phyloP scores from a whole-genome alignment of 2,329 filamentous ascomycete species.

The Colletotrichum viniferum region DNA sequence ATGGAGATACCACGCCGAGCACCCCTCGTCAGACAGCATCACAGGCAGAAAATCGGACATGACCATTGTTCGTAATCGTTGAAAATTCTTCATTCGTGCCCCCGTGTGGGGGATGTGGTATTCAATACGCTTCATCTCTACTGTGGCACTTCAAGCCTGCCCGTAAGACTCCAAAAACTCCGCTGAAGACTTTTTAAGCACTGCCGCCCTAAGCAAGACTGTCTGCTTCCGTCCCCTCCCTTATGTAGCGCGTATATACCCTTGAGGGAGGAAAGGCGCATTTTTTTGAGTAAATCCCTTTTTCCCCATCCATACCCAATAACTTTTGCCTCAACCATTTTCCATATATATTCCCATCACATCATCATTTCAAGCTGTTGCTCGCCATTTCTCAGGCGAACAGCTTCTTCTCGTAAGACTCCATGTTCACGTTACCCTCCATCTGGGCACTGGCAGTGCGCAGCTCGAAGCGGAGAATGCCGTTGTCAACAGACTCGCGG shows the following conservation, averaged over 20 bases:
- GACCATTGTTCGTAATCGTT: background rate
- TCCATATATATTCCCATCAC: background rate
- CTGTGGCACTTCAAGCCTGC: background rate
- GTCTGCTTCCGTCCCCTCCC: background rate
- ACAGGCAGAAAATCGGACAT: background rate
- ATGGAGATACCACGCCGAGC: background rate
- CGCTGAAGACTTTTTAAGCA: constrained; percentile 10
- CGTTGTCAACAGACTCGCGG: constrained; percentile 74
- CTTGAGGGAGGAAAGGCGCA: background rate
- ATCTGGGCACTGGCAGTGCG: constrained; percentile 93
- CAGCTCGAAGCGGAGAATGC: constrained; percentile 88
- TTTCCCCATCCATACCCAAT: background rate
- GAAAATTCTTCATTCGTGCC: background rate
- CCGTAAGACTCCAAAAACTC: constrained; percentile 18
- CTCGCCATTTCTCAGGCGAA: constrained; percentile 69
- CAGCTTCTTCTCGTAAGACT: constrained; percentile 99
- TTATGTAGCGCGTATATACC: background rate
- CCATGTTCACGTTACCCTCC: constrained; percentile 97
- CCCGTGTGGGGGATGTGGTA: constrained; percentile 7
- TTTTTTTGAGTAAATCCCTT: background rate
- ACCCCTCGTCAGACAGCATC: background rate
- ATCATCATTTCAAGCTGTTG: background rate
- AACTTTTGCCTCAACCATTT: background rate
- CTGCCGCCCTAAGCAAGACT: constrained; percentile 3
- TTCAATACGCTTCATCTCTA: constrained; percentile 12